These are phyloP conservation scores for Russula brevipes DNA, from an alignment of 768 basidiomycete species.

Conservation along the genomic window DNA sequence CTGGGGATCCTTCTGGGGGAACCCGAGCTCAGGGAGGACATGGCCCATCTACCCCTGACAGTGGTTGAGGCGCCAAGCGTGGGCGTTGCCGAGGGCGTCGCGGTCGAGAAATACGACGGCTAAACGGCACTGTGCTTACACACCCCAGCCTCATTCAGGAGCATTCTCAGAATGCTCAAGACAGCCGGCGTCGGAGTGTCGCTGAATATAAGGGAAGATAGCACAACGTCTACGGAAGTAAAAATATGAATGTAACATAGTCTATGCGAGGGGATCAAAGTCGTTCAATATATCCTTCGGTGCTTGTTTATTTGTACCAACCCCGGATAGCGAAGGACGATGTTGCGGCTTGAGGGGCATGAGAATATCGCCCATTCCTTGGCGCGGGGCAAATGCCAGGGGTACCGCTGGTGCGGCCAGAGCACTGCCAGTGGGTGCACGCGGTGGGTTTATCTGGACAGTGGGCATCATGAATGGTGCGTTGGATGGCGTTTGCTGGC, in stretches of 20 bases:
- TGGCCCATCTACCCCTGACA: conserved; percentile 37
- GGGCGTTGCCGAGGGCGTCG: conserved; percentile 28
- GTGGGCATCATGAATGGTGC: conserved; percentile 25
- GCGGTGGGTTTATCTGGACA: conserved; percentile 18
- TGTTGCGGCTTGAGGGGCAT: conserved; percentile 60
- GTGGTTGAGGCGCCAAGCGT: conserved; percentile 51
- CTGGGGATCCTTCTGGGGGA: conserved; percentile 41
- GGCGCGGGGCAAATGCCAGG: conserved; percentile 30
- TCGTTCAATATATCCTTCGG: conserved; percentile 73
- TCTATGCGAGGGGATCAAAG: conserved; percentile 69
- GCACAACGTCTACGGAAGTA: neutral
- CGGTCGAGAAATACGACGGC: conserved; percentile 10
- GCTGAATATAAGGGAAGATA: neutral
- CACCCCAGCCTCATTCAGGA: neutral
- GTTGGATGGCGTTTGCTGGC: conserved; percentile 1
- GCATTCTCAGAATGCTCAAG: neutral
- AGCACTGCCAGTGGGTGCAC: neutral
- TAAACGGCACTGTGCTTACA: neutral
- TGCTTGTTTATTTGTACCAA: conserved; percentile 40
- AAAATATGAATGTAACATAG: neutral
- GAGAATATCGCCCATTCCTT: conserved; percentile 48
- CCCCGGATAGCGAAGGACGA: conserved; percentile 38
- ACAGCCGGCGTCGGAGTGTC: neutral
- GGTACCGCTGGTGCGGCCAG: conserved; percentile 25
- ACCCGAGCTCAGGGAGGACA: conserved; percentile 30